Conservation (phyloP, 148 eudicot species). For the Arctostaphylos glauca region DNA sequence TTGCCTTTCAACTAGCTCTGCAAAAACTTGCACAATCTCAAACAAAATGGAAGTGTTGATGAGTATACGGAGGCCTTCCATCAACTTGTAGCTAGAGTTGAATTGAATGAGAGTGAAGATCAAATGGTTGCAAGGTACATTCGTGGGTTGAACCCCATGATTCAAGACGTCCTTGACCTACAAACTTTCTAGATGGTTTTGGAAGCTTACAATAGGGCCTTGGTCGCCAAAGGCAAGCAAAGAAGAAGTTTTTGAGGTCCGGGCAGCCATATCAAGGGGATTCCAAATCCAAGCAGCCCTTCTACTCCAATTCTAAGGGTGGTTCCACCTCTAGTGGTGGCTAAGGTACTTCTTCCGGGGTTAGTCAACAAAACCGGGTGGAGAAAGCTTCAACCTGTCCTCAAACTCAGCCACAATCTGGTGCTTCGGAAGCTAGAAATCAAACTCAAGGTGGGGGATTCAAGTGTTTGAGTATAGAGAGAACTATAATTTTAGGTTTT, state of each 20-base stretch:
- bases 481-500: too few species aligned
- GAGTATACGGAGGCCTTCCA: background rate
- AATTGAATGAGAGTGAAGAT: too few species aligned
- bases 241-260: background rate
- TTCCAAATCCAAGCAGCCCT: background rate
- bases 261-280: background rate
- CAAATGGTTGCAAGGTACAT: background rate
- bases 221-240: background rate
- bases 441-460: background rate
- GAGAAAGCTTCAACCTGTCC: background rate
- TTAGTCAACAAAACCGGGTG: background rate
- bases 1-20: too few species aligned
- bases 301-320: background rate
- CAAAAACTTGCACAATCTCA: too few species aligned
- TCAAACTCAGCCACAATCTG: background rate
- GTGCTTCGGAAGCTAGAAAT: background rate
- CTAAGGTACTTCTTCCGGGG: background rate
- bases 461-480: background rate
- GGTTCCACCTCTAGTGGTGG: background rate
- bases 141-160: background rate
- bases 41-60: background rate
- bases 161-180: background rate
- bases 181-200: background rate
- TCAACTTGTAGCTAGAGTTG: background rate
- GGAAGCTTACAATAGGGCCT: background rate